These are phyloP conservation scores for Epicoccum sorghinum DNA, from an alignment of 2,329 filamentous ascomycete species.

Conservation along the genomic window DNA sequence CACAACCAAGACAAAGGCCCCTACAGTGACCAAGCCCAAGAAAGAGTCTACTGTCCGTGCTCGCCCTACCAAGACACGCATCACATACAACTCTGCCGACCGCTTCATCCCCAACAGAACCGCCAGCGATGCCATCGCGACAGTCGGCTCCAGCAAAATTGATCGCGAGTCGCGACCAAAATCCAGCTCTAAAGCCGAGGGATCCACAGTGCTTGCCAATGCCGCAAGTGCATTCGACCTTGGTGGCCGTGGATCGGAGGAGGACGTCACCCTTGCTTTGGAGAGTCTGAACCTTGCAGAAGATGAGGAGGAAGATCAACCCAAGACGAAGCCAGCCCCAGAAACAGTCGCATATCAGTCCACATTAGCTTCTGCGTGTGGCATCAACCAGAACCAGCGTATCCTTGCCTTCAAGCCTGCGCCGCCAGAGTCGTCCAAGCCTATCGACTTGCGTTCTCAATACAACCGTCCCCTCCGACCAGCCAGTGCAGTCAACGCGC, in stretches of 20 bases:
- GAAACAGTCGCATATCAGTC: conserved; percentile 92
- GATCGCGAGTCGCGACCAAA: conserved; percentile 68
- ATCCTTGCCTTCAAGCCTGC: conserved; percentile 99
- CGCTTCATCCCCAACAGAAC: conserved; percentile 95
- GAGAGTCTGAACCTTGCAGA: conserved; percentile 81
- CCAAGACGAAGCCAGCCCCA: conserved; percentile 79
- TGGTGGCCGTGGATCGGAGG: conserved; percentile 65
- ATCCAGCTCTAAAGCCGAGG: conserved; percentile 70
- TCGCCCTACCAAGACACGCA: conserved; percentile 46
- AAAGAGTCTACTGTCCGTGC: conserved; percentile 42
- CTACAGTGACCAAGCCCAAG: conserved; percentile 54
- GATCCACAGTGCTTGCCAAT: conserved; percentile 76
- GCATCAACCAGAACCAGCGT: conserved; percentile 89
- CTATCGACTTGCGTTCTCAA: conserved; percentile 94
- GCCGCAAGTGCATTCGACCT: conserved; percentile 72
- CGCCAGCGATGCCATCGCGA: conserved; percentile 86
- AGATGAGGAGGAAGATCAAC: conserved; percentile 64
- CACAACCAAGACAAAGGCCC: conserved; percentile 53
- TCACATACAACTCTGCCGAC: conserved; percentile 73
- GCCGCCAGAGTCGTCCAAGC: conserved; percentile 96
- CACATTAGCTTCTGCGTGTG: conserved; percentile 87
- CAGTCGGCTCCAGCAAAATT: conserved; percentile 81
- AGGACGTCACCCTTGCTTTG: conserved; percentile 76
- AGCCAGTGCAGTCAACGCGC: conserved; percentile 73
- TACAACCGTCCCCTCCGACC: conserved; percentile 96